These are phyloP conservation scores for Lentinula guzmanii DNA, from an alignment of 768 basidiomycete genomes.

Conservation along the genomic window DNA sequence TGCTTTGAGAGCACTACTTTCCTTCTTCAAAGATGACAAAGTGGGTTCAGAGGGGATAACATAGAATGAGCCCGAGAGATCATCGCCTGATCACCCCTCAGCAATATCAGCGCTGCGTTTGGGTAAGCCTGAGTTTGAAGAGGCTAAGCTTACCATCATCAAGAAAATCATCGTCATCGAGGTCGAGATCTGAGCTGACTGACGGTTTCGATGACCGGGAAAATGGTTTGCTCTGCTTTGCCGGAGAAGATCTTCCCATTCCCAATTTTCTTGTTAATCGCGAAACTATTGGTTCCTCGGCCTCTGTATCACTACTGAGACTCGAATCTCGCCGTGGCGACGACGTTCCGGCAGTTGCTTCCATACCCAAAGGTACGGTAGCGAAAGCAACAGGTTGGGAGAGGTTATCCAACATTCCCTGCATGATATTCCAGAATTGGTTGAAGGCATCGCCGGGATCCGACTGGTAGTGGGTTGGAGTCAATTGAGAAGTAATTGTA, in stretches of 20 bases:
- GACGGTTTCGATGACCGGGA: constrained; percentile 12
- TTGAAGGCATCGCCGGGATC: constrained; percentile 86
- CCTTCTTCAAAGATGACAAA: constrained; percentile 47
- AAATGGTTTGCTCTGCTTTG: constrained; percentile 8
- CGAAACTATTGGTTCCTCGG: constrained; percentile 57
- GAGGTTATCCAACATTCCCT: constrained; percentile 82
- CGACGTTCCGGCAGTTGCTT: constrained; percentile 21
- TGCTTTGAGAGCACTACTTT: constrained; percentile 58
- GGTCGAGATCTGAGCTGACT: constrained; percentile 27
- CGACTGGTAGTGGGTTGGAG: constrained; percentile 33
- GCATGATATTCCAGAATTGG: constrained; percentile 84
- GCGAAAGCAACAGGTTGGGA: constrained; percentile 82
- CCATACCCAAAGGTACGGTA: constrained; percentile 62
- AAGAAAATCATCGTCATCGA: constrained; percentile 57
- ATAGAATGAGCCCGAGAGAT: constrained; percentile 77
- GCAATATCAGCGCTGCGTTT: constrained; percentile 1
- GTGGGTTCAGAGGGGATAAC: constrained; percentile 61
- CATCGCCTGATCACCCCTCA: constrained; percentile 37
- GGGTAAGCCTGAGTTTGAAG: background rate
- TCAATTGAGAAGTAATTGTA: constrained; percentile 4
- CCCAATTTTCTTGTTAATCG: constrained; percentile 49
- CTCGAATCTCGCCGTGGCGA: constrained; percentile 23
- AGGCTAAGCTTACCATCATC: constrained; percentile 48
- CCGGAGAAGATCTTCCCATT: constrained; percentile 22
- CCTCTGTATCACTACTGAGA: constrained; percentile 61